These are phyloP conservation scores for Ploettnerulaceae sp. DNA, from an alignment of 2,329 filamentous ascomycete genomes.

Conservation along the genomic window DNA sequence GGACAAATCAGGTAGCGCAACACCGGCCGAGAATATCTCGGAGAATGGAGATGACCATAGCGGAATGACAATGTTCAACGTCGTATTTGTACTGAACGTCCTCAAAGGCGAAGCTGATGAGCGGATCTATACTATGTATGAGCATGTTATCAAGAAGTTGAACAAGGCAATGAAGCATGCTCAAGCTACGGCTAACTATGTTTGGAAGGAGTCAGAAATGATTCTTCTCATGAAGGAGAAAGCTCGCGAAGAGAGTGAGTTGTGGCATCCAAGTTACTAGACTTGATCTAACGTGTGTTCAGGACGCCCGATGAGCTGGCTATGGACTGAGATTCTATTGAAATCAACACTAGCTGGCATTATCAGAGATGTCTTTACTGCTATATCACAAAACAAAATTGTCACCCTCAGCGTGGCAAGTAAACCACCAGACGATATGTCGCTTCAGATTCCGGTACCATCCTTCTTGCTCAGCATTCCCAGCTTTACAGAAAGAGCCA, in stretches of 20 bases:
- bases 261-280: background rate
- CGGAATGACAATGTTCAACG: slow-evolving; percentile 91
- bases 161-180: slow-evolving; percentile 91
- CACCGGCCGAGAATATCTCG: slow-evolving; percentile 17
- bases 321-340: slow-evolving; percentile 68
- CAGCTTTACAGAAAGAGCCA: slow-evolving; percentile 60
- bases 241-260: slow-evolving; percentile 59
- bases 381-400: slow-evolving; percentile 79
- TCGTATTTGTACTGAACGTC: slow-evolving; percentile 86
- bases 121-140: slow-evolving; percentile 73
- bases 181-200: slow-evolving; percentile 83
- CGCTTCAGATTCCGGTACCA: slow-evolving; percentile 59
- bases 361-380: slow-evolving; percentile 75
- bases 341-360: slow-evolving; percentile 76
- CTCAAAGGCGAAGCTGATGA: slow-evolving; percentile 71
- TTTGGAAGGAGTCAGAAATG: slow-evolving; percentile 83
- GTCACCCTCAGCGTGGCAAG: slow-evolving; percentile 71
- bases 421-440: slow-evolving; percentile 54
- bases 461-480: slow-evolving; percentile 69
- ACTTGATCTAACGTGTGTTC: slow-evolving; percentile 12
- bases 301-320: slow-evolving; percentile 48
- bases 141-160: slow-evolving; percentile 85
- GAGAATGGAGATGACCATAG: slow-evolving; percentile 30
- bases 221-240: slow-evolving; percentile 80
- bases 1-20: slow-evolving; percentile 27